These are phyloP conservation scores for Penicillium vulpinum DNA, from an alignment of 2,329 filamentous ascomycete genomes.

Conservation along the genomic window DNA sequence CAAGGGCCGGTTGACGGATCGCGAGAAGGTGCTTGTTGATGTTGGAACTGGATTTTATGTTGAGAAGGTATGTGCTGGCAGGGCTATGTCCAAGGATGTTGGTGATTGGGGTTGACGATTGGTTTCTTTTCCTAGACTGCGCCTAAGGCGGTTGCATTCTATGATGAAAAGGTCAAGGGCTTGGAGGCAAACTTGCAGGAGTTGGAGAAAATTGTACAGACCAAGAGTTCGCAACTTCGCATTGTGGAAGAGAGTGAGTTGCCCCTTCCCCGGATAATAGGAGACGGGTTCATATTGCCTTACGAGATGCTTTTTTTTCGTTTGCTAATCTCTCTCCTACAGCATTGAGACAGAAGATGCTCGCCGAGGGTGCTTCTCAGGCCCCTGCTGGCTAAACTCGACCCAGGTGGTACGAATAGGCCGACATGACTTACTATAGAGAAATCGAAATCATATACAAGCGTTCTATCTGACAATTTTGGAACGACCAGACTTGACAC, in stretches of 20 bases:
- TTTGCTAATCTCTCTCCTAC: slow-evolving; percentile 20
- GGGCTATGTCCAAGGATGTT: not conserved
- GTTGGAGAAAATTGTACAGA: slow-evolving; percentile 66
- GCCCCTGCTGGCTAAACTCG: slow-evolving; percentile 25
- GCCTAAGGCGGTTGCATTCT: slow-evolving; percentile 65
- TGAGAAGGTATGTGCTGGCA: slow-evolving; percentile 67
- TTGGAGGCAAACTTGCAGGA: slow-evolving; percentile 65
- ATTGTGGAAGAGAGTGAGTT: slow-evolving; percentile 81
- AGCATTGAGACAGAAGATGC: slow-evolving; percentile 56
- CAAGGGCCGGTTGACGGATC: slow-evolving; percentile 72
- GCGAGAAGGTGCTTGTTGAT: slow-evolving; percentile 81
- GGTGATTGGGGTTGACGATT: not conserved
- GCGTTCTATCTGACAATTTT: not conserved
- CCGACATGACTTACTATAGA: not conserved
- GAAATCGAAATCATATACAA: not conserved
- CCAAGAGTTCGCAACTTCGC: slow-evolving; percentile 80
- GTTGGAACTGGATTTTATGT: slow-evolving; percentile 93
- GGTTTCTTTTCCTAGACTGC: slow-evolving; percentile 43
- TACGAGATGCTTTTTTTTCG: not conserved
- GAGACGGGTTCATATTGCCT: not conserved
- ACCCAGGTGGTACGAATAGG: not conserved
- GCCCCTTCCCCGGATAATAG: not conserved
- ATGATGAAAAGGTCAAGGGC: slow-evolving; percentile 67
- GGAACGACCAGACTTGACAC: not conserved
- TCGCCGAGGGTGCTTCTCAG: slow-evolving; percentile 43